phyloP scores from a whole-genome alignment of 2,329 filamentous ascomycete genomes.

The Dendryphion nanum region DNA sequence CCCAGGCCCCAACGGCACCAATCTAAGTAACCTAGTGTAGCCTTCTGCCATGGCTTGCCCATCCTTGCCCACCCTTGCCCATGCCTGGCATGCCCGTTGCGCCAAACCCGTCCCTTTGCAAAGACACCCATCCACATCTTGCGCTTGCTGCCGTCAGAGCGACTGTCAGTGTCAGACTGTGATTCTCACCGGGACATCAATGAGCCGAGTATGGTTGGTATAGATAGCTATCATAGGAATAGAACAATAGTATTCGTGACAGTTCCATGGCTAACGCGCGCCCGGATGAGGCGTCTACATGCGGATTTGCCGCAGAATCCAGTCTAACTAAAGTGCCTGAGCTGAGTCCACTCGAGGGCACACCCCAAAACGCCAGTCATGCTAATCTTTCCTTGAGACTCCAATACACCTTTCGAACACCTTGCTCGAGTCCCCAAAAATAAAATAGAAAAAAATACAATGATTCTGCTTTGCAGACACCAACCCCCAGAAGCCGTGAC shows the following conservation, averaged over 20 bases:
- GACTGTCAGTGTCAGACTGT: too few species aligned
- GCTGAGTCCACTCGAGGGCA: neutral
- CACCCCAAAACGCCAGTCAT: slow-evolving; percentile 3
- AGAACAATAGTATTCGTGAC: slow-evolving; percentile 7
- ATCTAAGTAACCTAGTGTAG: neutral
- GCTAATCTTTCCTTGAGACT: neutral
- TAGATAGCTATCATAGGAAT: slow-evolving; percentile 2
- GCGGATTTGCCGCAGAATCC: neutral
- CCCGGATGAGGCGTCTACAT: neutral
- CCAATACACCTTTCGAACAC: slow-evolving; percentile 3
- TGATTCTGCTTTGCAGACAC: too few species aligned
- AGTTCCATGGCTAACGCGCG: slow-evolving; percentile 1
- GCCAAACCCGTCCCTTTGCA: slow-evolving; percentile 10
- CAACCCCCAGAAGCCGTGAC: slow-evolving; percentile 1
- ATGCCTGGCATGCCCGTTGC: slow-evolving; percentile 10
- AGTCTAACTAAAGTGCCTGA: neutral
- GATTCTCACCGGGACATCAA: neutral
- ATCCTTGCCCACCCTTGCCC: too few species aligned
- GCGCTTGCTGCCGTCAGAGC: neutral
- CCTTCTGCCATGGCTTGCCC: too few species aligned
- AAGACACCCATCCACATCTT: neutral
- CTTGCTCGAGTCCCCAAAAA: too few species aligned
- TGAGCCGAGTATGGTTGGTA: slow-evolving; percentile 5
- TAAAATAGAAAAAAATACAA: too few species aligned
- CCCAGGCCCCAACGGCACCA: neutral